Evolutionary conservation across 139 green algal genomes (phyloP), one percentile per base, ranked within the genome.

Genomic region (Closterium sp.): DNA sequence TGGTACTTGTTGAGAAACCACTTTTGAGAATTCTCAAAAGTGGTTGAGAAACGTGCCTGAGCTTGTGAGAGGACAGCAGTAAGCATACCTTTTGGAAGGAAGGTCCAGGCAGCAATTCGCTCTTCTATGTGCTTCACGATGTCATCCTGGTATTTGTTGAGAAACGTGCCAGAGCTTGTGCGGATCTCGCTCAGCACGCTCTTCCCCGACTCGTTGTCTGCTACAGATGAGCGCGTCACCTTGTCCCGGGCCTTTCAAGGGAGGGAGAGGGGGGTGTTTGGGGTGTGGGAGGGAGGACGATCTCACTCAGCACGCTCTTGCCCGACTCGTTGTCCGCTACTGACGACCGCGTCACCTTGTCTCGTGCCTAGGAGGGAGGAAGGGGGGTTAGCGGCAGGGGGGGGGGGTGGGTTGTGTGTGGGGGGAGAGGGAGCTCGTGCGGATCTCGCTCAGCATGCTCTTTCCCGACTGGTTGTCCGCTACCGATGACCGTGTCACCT

Each of bases 291-390:
- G 3, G 32, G 32, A 3, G 3, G 32, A 3, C 2, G 24, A 94
- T 91, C 27, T 95, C 90, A 86, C 91, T 95, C 91, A 87, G 38
- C 22, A 90, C 87, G 45, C 92, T 91, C 87, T 93, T 42, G 19
- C 95, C 95, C 9, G 86, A 96, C 9, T 95, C 70, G 29, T 85
- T 91, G 30, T 96, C 95, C 2, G 95, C 95, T 31, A 96, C 95
- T 31, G 86, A 94, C n/a, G 91, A 95, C 27, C 89, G 86, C 34
- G 91, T 31, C 79, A 94, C 22, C 27, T 94, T 87, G 79, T 34
- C 29, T n/a, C 30, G 92, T 13, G 92, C 92, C 92, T 94, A 62
- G 5, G 42, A 62, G 42, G 5, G 42, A 62, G 5, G 5, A 62
- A 5, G 7, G 5, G 42, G 42, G 42, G 42, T 62, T n/a, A n/a